phyloP scores from a whole-genome alignment of 2,329 filamentous ascomycete genomes.

The Aureobasidium sp. region DNA sequence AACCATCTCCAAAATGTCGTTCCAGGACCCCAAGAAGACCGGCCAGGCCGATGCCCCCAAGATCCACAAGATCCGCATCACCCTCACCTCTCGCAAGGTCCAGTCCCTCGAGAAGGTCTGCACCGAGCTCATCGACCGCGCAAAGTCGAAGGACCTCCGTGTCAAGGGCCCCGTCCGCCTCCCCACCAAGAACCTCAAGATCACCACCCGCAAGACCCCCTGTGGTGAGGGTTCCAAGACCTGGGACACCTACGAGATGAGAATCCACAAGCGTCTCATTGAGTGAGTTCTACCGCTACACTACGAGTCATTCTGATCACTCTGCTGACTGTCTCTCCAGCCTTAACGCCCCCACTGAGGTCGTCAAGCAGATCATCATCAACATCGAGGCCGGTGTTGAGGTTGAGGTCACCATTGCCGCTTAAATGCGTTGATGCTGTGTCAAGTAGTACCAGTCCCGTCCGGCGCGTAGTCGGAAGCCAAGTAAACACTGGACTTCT shows the following conservation, averaged over 20 bases:
- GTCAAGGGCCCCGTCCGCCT: conserved; percentile 98
- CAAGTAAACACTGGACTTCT: conserved; percentile 1
- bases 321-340: conserved; percentile 33
- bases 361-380: conserved; percentile 94
- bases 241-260: conserved; percentile 98
- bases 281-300: conserved; percentile 52
- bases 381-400: conserved; percentile 92
- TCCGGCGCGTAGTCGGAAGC: conserved; percentile 1
- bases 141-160: conserved; percentile 95
- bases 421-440: conserved; percentile 43
- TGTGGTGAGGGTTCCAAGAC: conserved; percentile 99
- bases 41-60: conserved; percentile 83
- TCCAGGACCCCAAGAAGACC: conserved; percentile 88
- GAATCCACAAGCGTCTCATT: conserved; percentile 96
- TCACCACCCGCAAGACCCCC: conserved; percentile 98
- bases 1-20: conserved; percentile 64
- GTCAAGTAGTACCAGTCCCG: conserved; percentile 1
- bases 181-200: conserved; percentile 92
- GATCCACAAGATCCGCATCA: conserved; percentile 98
- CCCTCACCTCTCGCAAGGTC: conserved; percentile 91
- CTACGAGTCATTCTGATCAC: not conserved
- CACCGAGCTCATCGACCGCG: conserved; percentile 95
- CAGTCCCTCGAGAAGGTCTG: conserved; percentile 95
- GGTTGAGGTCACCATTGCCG: conserved; percentile 88
- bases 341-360: conserved; percentile 94